Conservation (phyloP, 371 early-diverging fungal genomes). For the Cokeromyces recurvatus region DNA sequence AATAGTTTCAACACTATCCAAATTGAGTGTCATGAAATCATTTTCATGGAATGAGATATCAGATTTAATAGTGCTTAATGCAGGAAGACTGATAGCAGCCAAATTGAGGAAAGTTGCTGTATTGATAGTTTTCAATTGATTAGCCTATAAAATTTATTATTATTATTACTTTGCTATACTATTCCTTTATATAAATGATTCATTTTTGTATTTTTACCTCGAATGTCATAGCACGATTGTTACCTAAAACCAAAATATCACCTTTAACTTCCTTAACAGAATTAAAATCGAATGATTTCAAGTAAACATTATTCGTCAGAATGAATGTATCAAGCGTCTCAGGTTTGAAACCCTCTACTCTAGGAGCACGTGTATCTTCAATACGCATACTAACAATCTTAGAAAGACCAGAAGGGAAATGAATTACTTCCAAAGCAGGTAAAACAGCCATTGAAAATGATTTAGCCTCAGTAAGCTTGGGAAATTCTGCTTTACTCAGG, state of each 20-base stretch:
- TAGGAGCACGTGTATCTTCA: slow-evolving; percentile 44
- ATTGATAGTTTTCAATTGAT: slow-evolving; percentile 25
- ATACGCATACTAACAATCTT: slow-evolving; percentile 32
- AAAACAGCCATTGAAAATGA: slow-evolving; percentile 34
- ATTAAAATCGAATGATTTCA: slow-evolving; percentile 43
- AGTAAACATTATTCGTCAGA: slow-evolving; percentile 45
- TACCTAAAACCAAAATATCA: slow-evolving; percentile 37
- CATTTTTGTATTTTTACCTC: slow-evolving; percentile 8
- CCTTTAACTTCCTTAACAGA: slow-evolving; percentile 34
- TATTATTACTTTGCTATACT: not conserved
- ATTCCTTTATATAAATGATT: no score
- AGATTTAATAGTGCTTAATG: slow-evolving; percentile 27
- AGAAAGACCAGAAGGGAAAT: slow-evolving; percentile 40
- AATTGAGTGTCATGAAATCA: slow-evolving; percentile 27
- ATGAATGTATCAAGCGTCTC: slow-evolving; percentile 32
- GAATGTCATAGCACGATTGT: slow-evolving; percentile 26
- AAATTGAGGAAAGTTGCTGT: slow-evolving; percentile 43
- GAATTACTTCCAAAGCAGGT: slow-evolving; percentile 41
- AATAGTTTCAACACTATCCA: slow-evolving; percentile 36
- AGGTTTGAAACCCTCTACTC: slow-evolving; percentile 36
- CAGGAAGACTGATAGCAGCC: slow-evolving; percentile 28
- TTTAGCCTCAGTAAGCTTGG: slow-evolving; percentile 34
- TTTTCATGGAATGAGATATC: slow-evolving; percentile 54
- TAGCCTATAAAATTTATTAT: slow-evolving; percentile 17
- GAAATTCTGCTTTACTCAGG: slow-evolving; percentile 31